phyloP scores from a whole-genome alignment of 108 stramenopile species.

The Cyclotella kingstonii region DNA sequence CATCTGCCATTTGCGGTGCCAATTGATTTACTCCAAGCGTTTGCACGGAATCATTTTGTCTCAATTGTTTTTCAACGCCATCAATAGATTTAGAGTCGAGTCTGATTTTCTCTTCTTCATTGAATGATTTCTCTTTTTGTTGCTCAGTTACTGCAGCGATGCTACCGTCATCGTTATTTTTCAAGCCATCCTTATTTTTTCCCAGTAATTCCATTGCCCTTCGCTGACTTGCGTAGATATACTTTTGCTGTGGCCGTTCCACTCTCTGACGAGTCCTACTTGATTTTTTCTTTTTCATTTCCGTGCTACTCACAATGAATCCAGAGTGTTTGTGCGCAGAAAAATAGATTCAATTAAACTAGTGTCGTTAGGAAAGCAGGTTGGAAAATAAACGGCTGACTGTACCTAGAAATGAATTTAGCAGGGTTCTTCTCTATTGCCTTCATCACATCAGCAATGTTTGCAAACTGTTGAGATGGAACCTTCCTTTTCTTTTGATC shows the following conservation, averaged over 20 bases:
- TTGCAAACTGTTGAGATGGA: too few relatives aligned
- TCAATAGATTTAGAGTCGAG: too few relatives aligned
- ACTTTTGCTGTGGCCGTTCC: slow-evolving; percentile 66
- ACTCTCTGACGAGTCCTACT: slow-evolving; percentile 56
- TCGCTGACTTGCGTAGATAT: slow-evolving; percentile 65
- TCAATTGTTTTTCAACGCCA: too few relatives aligned
- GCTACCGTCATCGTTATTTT: neutral
- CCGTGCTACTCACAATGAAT: slow-evolving; percentile 5
- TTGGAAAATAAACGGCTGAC: too few relatives aligned
- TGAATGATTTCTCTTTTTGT: too few relatives aligned
- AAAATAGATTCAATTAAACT: neutral
- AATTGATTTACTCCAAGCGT: too few relatives aligned
- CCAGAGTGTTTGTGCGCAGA: neutral
- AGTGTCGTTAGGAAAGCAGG: too few relatives aligned
- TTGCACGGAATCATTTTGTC: too few relatives aligned
- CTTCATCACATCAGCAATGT: slow-evolving; percentile 34
- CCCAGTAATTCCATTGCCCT: slow-evolving; percentile 12
- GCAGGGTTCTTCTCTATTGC: slow-evolving; percentile 26
- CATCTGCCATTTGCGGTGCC: slow-evolving; percentile 55
- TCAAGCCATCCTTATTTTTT: slow-evolving; percentile 6
- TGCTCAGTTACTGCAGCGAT: too few relatives aligned
- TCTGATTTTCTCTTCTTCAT: too few relatives aligned
- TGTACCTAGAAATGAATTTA: slow-evolving; percentile 1
- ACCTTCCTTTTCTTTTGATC: neutral
- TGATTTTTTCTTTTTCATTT: slow-evolving; percentile 28